Conservation (phyloP, 1,284 basidiomycete genomes). For the Hemileia vastatrix region DNA sequence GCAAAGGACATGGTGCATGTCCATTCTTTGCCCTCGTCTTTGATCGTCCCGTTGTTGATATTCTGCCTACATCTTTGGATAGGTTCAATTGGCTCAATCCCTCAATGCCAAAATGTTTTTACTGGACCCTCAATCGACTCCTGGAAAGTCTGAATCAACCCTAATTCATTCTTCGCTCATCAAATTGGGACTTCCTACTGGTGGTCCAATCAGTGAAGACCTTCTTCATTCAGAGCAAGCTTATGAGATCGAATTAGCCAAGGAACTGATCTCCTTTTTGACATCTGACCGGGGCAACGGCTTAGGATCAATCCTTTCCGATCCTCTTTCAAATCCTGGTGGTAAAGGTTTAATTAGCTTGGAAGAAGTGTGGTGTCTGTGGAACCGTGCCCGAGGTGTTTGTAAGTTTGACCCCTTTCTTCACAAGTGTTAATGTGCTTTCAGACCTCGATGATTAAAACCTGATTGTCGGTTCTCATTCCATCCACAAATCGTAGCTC, state of each 20-base stretch:
- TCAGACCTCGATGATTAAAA: not conserved
- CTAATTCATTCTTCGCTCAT: constrained; percentile 80
- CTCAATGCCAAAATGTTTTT: constrained; percentile 72
- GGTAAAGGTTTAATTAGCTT: constrained; percentile 64
- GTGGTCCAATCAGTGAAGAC: constrained; percentile 71
- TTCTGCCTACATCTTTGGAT: not conserved
- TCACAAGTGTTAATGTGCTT: not conserved
- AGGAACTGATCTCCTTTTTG: constrained; percentile 68
- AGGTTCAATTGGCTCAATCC: constrained; percentile 65
- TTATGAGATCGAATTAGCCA: constrained; percentile 72
- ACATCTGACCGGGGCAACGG: constrained; percentile 48
- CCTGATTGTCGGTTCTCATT: not conserved
- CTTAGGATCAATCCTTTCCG: constrained; percentile 26
- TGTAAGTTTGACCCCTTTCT: constrained; percentile 51
- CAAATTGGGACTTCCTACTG: constrained; percentile 70
- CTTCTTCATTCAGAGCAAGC: constrained; percentile 73
- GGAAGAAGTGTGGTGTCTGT: constrained; percentile 93
- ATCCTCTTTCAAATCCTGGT: constrained; percentile 23
- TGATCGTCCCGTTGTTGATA: not conserved
- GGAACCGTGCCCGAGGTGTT: constrained; percentile 90
- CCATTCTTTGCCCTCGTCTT: not conserved
- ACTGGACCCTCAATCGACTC: constrained; percentile 46
- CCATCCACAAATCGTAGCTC: constrained; percentile 1
- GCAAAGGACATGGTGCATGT: constrained; percentile 73
- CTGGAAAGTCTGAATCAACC: constrained; percentile 38